These are phyloP conservation scores for Coemansia sp. DNA, from an alignment of 192 early-diverging fungal species.

Conservation along the genomic window DNA sequence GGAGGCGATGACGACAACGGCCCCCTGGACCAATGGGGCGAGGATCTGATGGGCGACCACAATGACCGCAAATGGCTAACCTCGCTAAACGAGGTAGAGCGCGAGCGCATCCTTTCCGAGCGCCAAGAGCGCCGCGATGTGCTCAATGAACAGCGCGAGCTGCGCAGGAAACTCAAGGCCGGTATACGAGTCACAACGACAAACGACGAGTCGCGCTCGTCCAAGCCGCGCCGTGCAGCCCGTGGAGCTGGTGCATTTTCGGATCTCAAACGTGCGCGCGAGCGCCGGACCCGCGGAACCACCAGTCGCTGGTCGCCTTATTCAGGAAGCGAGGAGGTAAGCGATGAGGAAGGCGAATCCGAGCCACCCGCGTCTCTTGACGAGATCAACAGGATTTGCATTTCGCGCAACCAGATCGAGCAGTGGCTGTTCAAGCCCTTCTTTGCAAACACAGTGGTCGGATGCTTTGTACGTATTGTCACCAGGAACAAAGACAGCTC, in stretches of 20 bases:
- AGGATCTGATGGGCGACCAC: slow-evolving; percentile 73
- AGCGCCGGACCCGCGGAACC: slow-evolving; percentile 31
- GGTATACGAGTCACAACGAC: slow-evolving; percentile 17
- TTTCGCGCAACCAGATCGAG: slow-evolving; percentile 69
- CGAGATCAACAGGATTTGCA: slow-evolving; percentile 62
- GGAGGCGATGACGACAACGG: slow-evolving; percentile 49
- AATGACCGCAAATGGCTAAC: slow-evolving; percentile 63
- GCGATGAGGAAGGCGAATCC: slow-evolving; percentile 19
- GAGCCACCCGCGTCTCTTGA: slow-evolving; percentile 58
- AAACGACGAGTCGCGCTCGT: slow-evolving; percentile 9
- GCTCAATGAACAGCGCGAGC: slow-evolving; percentile 48
- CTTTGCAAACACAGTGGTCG: slow-evolving; percentile 67
- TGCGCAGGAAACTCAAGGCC: slow-evolving; percentile 42
- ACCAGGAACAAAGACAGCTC: slow-evolving; percentile 47
- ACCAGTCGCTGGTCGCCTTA: slow-evolving; percentile 35
- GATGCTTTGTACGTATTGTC: slow-evolving; percentile 69
- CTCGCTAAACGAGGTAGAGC: slow-evolving; percentile 70
- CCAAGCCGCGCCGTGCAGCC: slow-evolving; percentile 6
- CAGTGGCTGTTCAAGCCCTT: slow-evolving; percentile 75
- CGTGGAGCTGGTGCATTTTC: slow-evolving; percentile 31
- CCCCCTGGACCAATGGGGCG: slow-evolving; percentile 70
- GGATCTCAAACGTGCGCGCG: slow-evolving; percentile 63
- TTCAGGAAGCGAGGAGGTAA: slow-evolving; percentile 39
- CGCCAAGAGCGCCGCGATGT: slow-evolving; percentile 65
- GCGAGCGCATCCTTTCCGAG: slow-evolving; percentile 76